phyloP scores from a whole-genome alignment of 306 rosid genomes.

The Cicer arietinum region DNA sequence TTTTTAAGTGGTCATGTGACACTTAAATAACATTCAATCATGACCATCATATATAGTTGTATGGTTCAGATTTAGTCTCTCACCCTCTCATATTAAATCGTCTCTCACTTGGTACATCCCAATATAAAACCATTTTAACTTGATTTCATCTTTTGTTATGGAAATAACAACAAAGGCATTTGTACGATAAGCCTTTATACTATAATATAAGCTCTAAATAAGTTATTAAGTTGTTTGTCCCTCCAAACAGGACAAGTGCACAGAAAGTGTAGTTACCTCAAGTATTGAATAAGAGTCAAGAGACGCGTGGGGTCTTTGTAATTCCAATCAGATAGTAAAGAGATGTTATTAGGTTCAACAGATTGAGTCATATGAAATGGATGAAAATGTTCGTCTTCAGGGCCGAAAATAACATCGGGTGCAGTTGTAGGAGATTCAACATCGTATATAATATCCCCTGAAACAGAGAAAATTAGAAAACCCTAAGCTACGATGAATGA shows the following conservation, averaged over 20 bases:
- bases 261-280: constrained; percentile 55
- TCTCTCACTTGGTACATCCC: too few relatives aligned
- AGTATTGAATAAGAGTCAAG: constrained; percentile 65
- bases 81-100: too few relatives aligned
- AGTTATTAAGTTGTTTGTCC: not conserved
- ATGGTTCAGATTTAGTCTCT: too few relatives aligned
- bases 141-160: not conserved
- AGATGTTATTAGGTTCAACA: constrained; percentile 39
- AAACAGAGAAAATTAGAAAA: constrained; percentile 21
- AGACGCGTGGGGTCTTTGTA: constrained; percentile 76
- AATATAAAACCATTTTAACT: too few relatives aligned
- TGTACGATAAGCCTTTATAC: not conserved
- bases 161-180: not conserved
- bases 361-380: constrained; percentile 54
- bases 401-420: constrained; percentile 85
- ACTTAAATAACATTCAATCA: too few relatives aligned
- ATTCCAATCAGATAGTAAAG: constrained; percentile 69
- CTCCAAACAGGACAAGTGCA: not conserved
- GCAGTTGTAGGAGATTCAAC: constrained; percentile 70
- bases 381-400: constrained; percentile 76
- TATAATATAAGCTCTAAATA: not conserved
- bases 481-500: constrained; percentile 25
- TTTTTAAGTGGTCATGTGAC: too few relatives aligned
- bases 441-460: constrained; percentile 82
- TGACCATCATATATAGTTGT: too few relatives aligned